phyloP scores from a whole-genome alignment of 1,284 basidiomycete genomes.

The Pisolithus thermaeus region DNA sequence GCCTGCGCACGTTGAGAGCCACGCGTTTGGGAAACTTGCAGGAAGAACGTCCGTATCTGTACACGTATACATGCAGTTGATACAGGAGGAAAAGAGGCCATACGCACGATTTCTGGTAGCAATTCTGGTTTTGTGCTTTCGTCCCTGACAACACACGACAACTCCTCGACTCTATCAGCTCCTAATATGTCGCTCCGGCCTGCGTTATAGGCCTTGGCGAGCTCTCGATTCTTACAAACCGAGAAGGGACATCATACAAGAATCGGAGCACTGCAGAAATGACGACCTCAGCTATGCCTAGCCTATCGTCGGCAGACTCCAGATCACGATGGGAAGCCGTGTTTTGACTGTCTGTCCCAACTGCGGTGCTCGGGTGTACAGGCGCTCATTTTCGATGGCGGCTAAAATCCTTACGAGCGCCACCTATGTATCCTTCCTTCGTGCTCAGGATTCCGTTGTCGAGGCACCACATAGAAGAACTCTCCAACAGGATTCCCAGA shows the following conservation, averaged over 20 bases:
- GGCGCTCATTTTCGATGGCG: conserved; percentile 25
- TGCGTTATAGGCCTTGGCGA: conserved; percentile 1
- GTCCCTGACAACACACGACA: conserved; percentile 28
- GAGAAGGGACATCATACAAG: conserved; percentile 38
- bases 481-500: conserved; percentile 17
- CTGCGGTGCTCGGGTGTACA: conserved; percentile 11
- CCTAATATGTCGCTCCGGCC: conserved; percentile 17
- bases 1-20: not conserved
- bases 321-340: conserved; percentile 3
- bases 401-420: conserved; percentile 19
- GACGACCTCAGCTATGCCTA: not conserved
- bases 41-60: conserved; percentile 24
- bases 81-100: not conserved
- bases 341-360: conserved; percentile 1
- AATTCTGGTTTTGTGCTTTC: conserved; percentile 42
- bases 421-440: conserved; percentile 16
- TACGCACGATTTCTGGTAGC: conserved; percentile 53
- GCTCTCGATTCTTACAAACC: conserved; percentile 10
- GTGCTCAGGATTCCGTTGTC: not conserved
- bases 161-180: conserved; percentile 6
- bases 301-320: not conserved
- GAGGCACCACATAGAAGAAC: conserved; percentile 4
- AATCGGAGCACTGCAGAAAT: conserved; percentile 45
- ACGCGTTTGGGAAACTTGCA: not conserved
- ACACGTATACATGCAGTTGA: not conserved